Conservation (phyloP, 352 stramenopile species). For the Aphanomyces invadans region DNA sequence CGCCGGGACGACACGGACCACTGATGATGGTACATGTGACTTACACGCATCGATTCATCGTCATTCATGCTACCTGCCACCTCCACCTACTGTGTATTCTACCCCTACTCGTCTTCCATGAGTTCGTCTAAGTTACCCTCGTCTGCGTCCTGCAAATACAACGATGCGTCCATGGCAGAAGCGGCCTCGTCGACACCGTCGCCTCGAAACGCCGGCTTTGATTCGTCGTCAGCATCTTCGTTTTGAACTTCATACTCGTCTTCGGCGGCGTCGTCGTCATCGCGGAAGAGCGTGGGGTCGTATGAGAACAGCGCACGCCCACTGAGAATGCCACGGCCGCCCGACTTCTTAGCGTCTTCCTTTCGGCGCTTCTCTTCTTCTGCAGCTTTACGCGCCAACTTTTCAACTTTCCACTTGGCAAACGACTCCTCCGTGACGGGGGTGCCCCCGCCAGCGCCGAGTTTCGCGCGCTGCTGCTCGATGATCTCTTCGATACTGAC, state of each 20-base stretch:
- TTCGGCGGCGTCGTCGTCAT: constrained; percentile 84
- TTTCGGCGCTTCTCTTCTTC: constrained; percentile 79
- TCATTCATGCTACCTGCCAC: not conserved
- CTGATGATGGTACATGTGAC: too few relatives aligned
- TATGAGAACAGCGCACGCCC: constrained; percentile 86
- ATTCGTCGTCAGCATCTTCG: constrained; percentile 32
- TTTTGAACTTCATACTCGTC: constrained; percentile 73
- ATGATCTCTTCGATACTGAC: constrained; percentile 89
- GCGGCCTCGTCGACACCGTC: constrained; percentile 29
- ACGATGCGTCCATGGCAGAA: constrained; percentile 1
- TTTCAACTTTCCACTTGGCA: constrained; percentile 86
- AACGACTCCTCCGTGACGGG: constrained; percentile 84
- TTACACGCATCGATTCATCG: not conserved
- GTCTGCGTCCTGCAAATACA: constrained; percentile 26
- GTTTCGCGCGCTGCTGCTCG: constrained; percentile 80
- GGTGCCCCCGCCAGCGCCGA: constrained; percentile 75
- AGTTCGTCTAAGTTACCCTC: constrained; percentile 28
- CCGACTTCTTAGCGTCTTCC: constrained; percentile 79
- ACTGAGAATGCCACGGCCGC: constrained; percentile 78
- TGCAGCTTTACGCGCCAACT: constrained; percentile 57
- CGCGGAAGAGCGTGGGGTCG: constrained; percentile 85
- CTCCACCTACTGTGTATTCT: not conserved
- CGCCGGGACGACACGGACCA: too few relatives aligned
- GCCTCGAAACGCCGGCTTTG: constrained; percentile 18
- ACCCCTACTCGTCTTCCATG: constrained; percentile 17